Base-by-base conservation (phyloP, 140 eudicot species). In the Senecio squalidus region DNA sequence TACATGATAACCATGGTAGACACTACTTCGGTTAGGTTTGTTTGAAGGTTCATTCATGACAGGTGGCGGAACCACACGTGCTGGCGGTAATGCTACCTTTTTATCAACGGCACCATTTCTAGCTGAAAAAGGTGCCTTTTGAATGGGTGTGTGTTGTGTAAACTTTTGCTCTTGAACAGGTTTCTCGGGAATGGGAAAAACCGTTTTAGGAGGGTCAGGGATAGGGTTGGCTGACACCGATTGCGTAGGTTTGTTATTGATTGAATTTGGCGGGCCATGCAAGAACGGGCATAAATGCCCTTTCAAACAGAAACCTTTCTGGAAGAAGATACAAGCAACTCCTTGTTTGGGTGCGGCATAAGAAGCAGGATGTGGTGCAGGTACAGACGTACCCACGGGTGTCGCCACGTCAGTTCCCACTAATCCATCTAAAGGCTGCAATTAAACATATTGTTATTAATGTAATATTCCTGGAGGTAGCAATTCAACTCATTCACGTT, bases 351-450 rank as follows among this genome's bases (percentile, higher is more conserved):
- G 43, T 4, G 43, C 43, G 14, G 43, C 43, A 7, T 36, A 36
- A 8, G 60, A 50, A 27, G 60, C 16, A 48, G 46, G 47, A 2
- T 55, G 66, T 43, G 60, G 30, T 55, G 20, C 72, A 28, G 90
- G 82, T 54, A 64, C 54, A 67, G 79, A 24, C 34, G 78, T 72
- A 48, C 78, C 88, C 30, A 73, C 60, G 20, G 86, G 62, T 60
- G 82, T 57, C 40, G 84, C 68, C 16, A 40, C 62, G 74, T 83
- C 86, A 0, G 83, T 71, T 68, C 76, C 96, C 53, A 83, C 33
- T 55, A 83, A 71, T 64, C 84, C 94, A 57, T 90, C 97, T 1
- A 90, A 90, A 50, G 97, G 95, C 97, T 90, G 85, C 44, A 69
- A 70, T 57, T n/a, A 28, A 30, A 27, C 60, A 47, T 0, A 34